Percentiles rank a stretch among this genome's conserved stretches.
phyloP scores from a whole-genome alignment of 352 stramenopile species.

The Discostella stelligera region DNA sequence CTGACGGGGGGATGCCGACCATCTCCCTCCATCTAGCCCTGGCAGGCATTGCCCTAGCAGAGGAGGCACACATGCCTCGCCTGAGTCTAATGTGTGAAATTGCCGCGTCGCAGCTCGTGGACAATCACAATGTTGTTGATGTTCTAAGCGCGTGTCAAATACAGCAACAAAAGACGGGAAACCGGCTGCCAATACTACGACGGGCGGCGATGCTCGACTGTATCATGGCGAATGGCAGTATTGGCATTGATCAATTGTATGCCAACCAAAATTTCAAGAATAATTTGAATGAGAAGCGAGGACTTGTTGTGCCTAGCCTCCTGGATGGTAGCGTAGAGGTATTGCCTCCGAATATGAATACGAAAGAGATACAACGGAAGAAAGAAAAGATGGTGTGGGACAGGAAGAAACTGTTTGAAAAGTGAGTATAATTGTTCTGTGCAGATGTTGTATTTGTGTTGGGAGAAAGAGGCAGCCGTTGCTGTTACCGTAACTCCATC shows the following conservation, averaged over 20 bases:
- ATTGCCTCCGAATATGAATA: constrained; percentile 26
- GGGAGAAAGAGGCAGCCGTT: not conserved
- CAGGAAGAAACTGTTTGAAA: constrained; percentile 15
- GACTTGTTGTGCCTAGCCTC: constrained; percentile 47
- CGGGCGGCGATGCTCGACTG: constrained; percentile 64
- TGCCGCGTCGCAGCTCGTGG: constrained; percentile 60
- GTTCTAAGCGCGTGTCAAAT: constrained; percentile 53
- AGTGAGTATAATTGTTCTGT: constrained; percentile 9
- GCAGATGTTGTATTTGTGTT: too few relatives aligned
- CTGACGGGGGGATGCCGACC: constrained; percentile 51
- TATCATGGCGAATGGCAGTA: constrained; percentile 46
- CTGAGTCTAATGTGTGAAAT: constrained; percentile 79
- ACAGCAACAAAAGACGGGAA: constrained; percentile 48
- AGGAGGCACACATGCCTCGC: constrained; percentile 64
- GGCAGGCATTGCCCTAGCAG: constrained; percentile 64
- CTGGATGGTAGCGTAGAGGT: constrained; percentile 49
- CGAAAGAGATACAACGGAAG: constrained; percentile 40
- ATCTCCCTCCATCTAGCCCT: constrained; percentile 62
- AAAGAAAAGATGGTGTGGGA: constrained; percentile 35
- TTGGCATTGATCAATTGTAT: constrained; percentile 43
- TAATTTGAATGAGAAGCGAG: constrained; percentile 36
- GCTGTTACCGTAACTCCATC: too few relatives aligned
- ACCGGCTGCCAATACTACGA: constrained; percentile 58
- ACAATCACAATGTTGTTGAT: constrained; percentile 55
- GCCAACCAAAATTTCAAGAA: constrained; percentile 38